phyloP scores from a whole-genome alignment of 176 grass and related monocot genomes.

The Bolboschoenus planiculmis region DNA sequence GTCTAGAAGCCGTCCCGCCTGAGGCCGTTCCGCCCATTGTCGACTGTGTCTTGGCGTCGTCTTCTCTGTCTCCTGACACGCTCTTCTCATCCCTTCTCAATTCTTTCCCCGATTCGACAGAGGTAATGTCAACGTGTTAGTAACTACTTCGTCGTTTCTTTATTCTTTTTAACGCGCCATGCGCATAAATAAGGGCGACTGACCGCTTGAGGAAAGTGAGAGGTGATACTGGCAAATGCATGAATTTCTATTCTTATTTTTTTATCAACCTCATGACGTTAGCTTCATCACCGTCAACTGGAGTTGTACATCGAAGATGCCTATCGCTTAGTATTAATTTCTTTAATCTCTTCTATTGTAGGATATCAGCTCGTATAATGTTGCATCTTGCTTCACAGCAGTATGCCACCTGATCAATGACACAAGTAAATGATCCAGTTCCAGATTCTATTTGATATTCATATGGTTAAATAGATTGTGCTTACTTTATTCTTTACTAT shows the following conservation, averaged over 20 bases:
- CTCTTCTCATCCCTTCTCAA: constrained; percentile 69
- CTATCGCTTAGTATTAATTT: neutral
- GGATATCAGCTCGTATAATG: constrained; percentile 25
- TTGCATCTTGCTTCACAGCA: constrained; percentile 41
- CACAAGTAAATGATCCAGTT: constrained; percentile 21
- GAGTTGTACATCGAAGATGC: neutral
- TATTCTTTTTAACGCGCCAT: neutral
- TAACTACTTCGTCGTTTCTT: neutral
- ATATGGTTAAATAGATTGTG: neutral
- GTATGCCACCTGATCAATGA: constrained; percentile 64
- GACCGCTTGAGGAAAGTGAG: neutral
- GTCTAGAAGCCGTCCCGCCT: constrained; percentile 37
- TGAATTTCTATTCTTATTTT: neutral
- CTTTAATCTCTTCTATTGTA: constrained; percentile 14
- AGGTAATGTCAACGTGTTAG: constrained; percentile 23
- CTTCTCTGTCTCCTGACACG: constrained; percentile 28
- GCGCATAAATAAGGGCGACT: neutral
- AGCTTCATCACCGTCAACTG: neutral
- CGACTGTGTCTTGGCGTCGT: constrained; percentile 70
- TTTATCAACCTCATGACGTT: neutral
- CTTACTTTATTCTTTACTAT: neutral
- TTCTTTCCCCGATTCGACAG: constrained; percentile 23
- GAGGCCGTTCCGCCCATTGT: constrained; percentile 55
- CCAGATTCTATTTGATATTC: neutral
- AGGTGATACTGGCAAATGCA: neutral